These are phyloP conservation scores for Talinum fruticosum DNA, from an alignment of 148 eudicot genomes.

Conservation along the genomic window DNA sequence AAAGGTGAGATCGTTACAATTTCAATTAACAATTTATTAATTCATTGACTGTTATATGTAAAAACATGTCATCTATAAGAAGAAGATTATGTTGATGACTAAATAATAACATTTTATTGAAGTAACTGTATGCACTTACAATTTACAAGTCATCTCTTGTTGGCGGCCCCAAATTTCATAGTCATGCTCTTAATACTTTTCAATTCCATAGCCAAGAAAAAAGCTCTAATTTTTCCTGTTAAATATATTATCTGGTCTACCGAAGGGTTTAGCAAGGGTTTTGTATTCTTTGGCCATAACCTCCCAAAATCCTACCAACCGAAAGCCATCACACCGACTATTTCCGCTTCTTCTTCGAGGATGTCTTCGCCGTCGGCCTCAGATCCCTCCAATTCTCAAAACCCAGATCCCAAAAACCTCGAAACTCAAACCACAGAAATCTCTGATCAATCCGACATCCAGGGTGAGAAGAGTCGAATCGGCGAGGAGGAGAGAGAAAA, in stretches of 20 bases:
- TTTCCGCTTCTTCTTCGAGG: conserved; percentile 9
- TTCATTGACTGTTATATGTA: too few relatives aligned
- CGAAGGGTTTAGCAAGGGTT: conserved; percentile 31
- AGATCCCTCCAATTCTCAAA: conserved; percentile 23
- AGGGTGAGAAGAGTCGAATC: conserved; percentile 19
- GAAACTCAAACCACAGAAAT: conserved; percentile 21
- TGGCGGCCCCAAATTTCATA: too few relatives aligned
- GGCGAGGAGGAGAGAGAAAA: conserved; percentile 12
- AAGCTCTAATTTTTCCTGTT: neutral
- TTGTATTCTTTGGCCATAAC: conserved; percentile 20
- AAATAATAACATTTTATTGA: too few relatives aligned
- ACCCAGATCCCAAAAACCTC: conserved; percentile 27
- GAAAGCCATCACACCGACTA: neutral
- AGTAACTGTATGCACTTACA: too few relatives aligned
- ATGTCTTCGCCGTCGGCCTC: conserved; percentile 15
- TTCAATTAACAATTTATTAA: too few relatives aligned
- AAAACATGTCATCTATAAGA: too few relatives aligned
- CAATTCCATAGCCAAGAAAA: neutral
- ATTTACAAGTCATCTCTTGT: too few relatives aligned
- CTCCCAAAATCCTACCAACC: conserved; percentile 27
- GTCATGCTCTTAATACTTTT: neutral
- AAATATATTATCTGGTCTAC: neutral
- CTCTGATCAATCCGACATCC: conserved; percentile 19
- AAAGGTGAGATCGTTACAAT: too few relatives aligned
- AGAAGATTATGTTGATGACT: too few relatives aligned